Evolutionary conservation across 306 rosid species (phyloP).

Genomic region (Cucurbita pepo): DNA sequence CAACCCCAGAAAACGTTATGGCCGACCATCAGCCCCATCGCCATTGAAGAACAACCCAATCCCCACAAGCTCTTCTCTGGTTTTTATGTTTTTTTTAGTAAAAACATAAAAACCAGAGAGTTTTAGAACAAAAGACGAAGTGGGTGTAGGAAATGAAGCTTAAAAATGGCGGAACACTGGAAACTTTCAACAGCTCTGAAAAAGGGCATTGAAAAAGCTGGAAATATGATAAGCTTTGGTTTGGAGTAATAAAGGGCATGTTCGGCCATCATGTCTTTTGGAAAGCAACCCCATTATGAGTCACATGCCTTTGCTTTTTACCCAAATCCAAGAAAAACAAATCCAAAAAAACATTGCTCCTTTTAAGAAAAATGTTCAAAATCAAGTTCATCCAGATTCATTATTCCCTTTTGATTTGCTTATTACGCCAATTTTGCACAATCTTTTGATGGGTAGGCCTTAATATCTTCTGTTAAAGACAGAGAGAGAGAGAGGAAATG

Average conservation of each 20-base stretch:
- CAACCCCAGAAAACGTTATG: too few relatives aligned
- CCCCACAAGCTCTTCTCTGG: too few relatives aligned
- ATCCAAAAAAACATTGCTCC: background rate
- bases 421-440: background rate
- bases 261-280: background rate
- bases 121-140: too few relatives aligned
- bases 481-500: background rate
- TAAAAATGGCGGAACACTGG: background rate
- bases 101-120: too few relatives aligned
- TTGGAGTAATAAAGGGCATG: slow-evolving; percentile 1
- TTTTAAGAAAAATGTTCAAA: background rate
- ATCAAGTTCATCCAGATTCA: background rate
- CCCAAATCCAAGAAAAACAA: background rate
- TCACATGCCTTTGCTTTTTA: slow-evolving; percentile 2
- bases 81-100: too few relatives aligned
- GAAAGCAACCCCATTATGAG: background rate
- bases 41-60: too few relatives aligned
- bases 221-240: background rate
- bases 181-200: too few relatives aligned
- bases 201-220: background rate
- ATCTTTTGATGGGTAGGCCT: background rate
- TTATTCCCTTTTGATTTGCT: background rate
- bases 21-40: too few relatives aligned
- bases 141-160: background rate
- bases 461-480: background rate